These are phyloP conservation scores for Bertia moriformis DNA, from an alignment of 2,329 filamentous ascomycete species.

Conservation along the genomic window DNA sequence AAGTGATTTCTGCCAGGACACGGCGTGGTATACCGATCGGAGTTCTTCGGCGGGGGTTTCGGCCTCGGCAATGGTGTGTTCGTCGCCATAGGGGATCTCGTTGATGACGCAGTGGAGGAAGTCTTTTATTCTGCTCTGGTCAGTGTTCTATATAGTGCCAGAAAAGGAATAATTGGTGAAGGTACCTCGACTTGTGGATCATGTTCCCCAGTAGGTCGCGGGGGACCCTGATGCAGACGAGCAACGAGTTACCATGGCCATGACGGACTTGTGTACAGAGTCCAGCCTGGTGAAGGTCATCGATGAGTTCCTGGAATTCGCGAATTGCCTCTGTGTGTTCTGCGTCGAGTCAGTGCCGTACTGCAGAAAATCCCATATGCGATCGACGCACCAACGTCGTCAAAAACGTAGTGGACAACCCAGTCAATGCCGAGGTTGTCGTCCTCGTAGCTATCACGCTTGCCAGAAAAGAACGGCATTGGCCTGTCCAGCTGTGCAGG, in stretches of 20 bases:
- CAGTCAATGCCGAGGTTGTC: slow-evolving; percentile 1
- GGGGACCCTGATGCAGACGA: neutral
- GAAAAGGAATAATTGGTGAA: neutral
- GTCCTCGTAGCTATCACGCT: neutral
- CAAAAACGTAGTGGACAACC: neutral
- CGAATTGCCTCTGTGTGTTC: neutral
- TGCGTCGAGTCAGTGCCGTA: neutral
- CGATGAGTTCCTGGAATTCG: neutral
- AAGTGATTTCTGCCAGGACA: neutral
- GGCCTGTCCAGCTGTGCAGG: too few relatives aligned
- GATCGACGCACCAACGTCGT: neutral
- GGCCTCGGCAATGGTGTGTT: neutral
- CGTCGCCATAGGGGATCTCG: neutral
- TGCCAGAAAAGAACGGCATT: too few relatives aligned
- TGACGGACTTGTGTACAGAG: neutral
- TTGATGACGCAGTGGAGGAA: neutral
- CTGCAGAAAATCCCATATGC: neutral
- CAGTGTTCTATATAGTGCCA: too few relatives aligned
- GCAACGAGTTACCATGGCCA: neutral
- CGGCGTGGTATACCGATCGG: slow-evolving; percentile 1
- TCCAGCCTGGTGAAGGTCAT: neutral
- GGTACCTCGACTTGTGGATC: neutral
- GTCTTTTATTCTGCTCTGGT: neutral
- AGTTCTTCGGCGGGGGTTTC: neutral
- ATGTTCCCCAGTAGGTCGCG: neutral